Percentiles rank a stretch among this genome's conserved stretches.
phyloP scores from a whole-genome alignment of 305 asterid species.

The Fraxinus baroniana region DNA sequence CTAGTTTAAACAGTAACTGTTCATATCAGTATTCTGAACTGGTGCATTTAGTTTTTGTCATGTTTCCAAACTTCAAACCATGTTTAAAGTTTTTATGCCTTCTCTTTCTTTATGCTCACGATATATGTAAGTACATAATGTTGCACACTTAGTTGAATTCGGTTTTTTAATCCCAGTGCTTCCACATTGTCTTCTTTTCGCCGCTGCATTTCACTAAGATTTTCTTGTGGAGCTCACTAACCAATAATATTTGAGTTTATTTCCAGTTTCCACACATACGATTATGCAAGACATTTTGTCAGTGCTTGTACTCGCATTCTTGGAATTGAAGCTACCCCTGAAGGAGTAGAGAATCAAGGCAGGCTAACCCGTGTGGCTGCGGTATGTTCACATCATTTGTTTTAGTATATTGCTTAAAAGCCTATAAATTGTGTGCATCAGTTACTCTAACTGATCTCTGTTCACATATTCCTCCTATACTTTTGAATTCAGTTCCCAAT shows the following conservation, averaged over 20 bases:
- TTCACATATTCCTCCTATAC: slow-evolving; percentile 23
- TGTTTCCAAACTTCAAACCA: not conserved
- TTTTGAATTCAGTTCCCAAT: slow-evolving; percentile 67
- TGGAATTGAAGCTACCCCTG: slow-evolving; percentile 95
- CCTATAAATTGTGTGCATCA: not conserved
- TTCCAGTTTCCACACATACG: slow-evolving; percentile 88
- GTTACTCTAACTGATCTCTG: not conserved
- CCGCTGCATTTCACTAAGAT: not conserved
- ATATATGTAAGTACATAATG: not conserved
- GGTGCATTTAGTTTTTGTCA: not conserved
- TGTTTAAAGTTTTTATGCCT: not conserved
- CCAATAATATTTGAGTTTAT: slow-evolving; percentile 29
- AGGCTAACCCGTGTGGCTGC: slow-evolving; percentile 97
- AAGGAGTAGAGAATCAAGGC: slow-evolving; percentile 97
- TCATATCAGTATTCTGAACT: not conserved
- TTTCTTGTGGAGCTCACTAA: slow-evolving; percentile 21
- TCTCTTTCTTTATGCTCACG: slow-evolving; percentile 3
- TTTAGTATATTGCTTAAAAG: not conserved
- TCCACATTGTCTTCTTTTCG: not conserved
- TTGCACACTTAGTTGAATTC: not conserved
- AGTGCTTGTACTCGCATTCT: slow-evolving; percentile 96
- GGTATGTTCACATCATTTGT: slow-evolving; percentile 44
- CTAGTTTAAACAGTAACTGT: not conserved
- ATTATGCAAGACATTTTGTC: slow-evolving; percentile 91
- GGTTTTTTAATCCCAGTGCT: not conserved